Base-by-base conservation (phyloP, 331 rosid species). In the Pyracantha coccinea region DNA sequence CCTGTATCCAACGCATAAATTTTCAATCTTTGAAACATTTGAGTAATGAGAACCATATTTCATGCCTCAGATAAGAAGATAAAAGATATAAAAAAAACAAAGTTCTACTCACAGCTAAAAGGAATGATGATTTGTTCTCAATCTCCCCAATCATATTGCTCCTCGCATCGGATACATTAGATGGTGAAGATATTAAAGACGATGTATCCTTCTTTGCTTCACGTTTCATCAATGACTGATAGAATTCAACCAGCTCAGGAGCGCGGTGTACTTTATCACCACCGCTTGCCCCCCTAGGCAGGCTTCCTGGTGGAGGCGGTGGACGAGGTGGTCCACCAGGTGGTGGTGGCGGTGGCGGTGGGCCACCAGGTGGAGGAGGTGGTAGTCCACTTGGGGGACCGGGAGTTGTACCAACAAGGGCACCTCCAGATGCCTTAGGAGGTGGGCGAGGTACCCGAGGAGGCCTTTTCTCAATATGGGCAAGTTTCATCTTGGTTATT, bases 81-180 rank as follows among this genome's bases (percentile, higher is more conserved):
- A 64, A 57, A 21, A 20, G 38, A 44, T 71, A 68, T 63, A 63
- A 64, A 55, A n/a, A n/a, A n/a, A 45, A 74, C 27, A 70, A 78
- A 19, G 25, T 80, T 81, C n/a, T 65, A 85, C 93, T 12, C 76
- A 93, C 98, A 55, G 97, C 98, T 79, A 93, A 71, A 75, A 93
- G 96, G 91, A 93, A 91, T 33, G 98, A 54, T 83, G 96, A 91
- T 86, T 85, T 82, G 76, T 93, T 91, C 65, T 87, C 91, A 71
- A 91, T 91, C 83, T 93, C 98, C 50, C 97, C 96, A 72, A 93
- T 93, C 96, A 93, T 88, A 85, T 89, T 91, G 89, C 89, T 91
- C 77, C 89, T 89, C 13, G 91, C 96, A 82, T 92, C 91, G 32
- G 94, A 87, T 68, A 89, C 83, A 76, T 87, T 90, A 23, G 90